phyloP scores from a whole-genome alignment of 768 basidiomycete species.

The Omphalotus guepiniiformis region DNA sequence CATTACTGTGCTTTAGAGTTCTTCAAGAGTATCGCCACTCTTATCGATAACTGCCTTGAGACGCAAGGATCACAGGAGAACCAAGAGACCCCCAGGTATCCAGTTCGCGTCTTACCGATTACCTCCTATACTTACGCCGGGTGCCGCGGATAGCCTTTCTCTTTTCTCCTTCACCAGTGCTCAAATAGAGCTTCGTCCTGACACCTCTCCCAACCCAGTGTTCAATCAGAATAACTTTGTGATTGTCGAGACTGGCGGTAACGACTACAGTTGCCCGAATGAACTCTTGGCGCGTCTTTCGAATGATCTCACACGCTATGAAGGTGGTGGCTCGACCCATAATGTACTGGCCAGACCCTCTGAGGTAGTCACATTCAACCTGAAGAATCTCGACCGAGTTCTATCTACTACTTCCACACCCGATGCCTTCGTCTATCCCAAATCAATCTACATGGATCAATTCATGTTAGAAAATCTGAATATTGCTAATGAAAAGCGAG shows the following conservation, averaged over 20 bases:
- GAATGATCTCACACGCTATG: slow-evolving; percentile 31
- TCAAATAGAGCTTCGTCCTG: slow-evolving; percentile 33
- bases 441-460: slow-evolving; percentile 65
- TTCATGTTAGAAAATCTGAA: slow-evolving; percentile 59
- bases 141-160: slow-evolving; percentile 21
- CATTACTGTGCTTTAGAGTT: slow-evolving; percentile 36
- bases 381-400: slow-evolving; percentile 20
- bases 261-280: slow-evolving; percentile 35
- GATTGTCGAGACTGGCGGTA: slow-evolving; percentile 49
- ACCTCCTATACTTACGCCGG: not conserved
- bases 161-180: slow-evolving; percentile 59
- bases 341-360: slow-evolving; percentile 62
- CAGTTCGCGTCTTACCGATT: slow-evolving; percentile 11
- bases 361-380: slow-evolving; percentile 58
- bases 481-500: slow-evolving; percentile 31
- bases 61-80: slow-evolving; percentile 33
- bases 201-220: slow-evolving; percentile 19
- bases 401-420: slow-evolving; percentile 22
- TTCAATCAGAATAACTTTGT: slow-evolving; percentile 34
- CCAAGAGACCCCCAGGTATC: slow-evolving; percentile 32
- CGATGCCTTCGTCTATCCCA: slow-evolving; percentile 57
- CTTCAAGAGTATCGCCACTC: slow-evolving; percentile 35
- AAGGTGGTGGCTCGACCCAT: slow-evolving; percentile 32
- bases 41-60: slow-evolving; percentile 42
- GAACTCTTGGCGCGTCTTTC: slow-evolving; percentile 59